A percentile compares a stretch with the other conserved stretches of the same genome.
Conservation (phyloP, 129 eudicot species). For the Pittosporum tobira region DNA sequence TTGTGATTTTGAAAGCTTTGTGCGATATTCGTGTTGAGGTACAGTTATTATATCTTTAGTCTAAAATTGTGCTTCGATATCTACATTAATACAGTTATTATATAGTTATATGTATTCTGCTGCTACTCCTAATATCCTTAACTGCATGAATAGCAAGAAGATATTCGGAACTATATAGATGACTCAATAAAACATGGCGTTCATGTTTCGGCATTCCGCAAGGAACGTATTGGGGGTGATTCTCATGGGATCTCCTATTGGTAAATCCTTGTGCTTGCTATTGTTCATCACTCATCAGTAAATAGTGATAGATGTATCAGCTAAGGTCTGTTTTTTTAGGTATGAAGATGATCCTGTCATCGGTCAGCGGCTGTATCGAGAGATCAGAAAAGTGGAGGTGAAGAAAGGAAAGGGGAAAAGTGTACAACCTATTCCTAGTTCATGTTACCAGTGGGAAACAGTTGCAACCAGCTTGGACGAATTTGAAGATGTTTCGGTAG, state of each 20-base stretch:
- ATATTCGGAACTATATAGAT: conserved; percentile 80
- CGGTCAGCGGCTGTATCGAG: conserved; percentile 93
- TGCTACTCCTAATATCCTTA: neutral
- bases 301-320: conserved; percentile 4
- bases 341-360: conserved; percentile 90
- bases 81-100: neutral
- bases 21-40: conserved; percentile 99
- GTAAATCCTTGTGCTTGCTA: conserved; percentile 24
- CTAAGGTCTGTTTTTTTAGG: conserved; percentile 34
- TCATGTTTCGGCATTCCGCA: conserved; percentile 81
- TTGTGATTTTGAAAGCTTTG: conserved; percentile 74
- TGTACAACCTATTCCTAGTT: conserved; percentile 57
- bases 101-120: neutral
- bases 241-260: conserved; percentile 90
- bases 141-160: conserved; percentile 65
- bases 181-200: conserved; percentile 75
- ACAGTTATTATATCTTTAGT: neutral
- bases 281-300: too few species aligned
- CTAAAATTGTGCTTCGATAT: neutral
- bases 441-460: conserved; percentile 90
- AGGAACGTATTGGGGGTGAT: conserved; percentile 93
- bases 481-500: conserved; percentile 82
- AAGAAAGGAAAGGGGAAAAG: conserved; percentile 80
- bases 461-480: conserved; percentile 91
- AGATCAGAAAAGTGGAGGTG: conserved; percentile 77